phyloP scores from a whole-genome alignment of 2,329 filamentous ascomycete genomes.

The Cercospora canescens region DNA sequence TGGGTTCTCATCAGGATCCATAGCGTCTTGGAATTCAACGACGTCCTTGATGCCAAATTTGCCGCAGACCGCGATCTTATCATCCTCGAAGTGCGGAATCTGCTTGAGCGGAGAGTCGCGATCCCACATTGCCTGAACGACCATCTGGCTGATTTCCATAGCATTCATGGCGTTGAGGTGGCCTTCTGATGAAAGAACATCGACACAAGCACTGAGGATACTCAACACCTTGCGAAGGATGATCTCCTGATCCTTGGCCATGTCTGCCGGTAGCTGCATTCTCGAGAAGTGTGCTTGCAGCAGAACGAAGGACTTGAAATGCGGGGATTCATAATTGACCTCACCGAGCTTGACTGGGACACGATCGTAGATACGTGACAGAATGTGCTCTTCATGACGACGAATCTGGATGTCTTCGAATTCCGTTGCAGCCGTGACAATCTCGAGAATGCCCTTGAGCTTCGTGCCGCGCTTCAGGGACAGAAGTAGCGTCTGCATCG shows the following conservation, averaged over 20 bases:
- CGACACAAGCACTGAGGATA: constrained; percentile 86
- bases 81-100: constrained; percentile 88
- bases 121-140: constrained; percentile 99
- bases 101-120: constrained; percentile 95
- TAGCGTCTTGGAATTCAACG: constrained; percentile 97
- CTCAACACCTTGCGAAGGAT: constrained; percentile 83
- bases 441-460: constrained; percentile 94
- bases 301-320: constrained; percentile 98
- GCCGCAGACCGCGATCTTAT: constrained; percentile 79
- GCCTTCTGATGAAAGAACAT: constrained; percentile 92
- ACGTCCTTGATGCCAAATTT: constrained; percentile 86
- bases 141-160: constrained; percentile 99
- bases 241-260: constrained; percentile 92
- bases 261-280: constrained; percentile 93
- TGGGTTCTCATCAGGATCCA: constrained; percentile 92
- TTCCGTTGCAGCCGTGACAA: constrained; percentile 93
- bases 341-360: constrained; percentile 94
- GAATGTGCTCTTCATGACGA: constrained; percentile 82
- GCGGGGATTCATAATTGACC: constrained; percentile 83
- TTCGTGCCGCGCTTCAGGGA: constrained; percentile 87
- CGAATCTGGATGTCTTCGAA: constrained; percentile 95
- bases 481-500: constrained; percentile 97
- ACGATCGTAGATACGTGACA: constrained; percentile 90
- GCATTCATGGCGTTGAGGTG: constrained; percentile 96
- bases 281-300: constrained; percentile 96